Evolutionary conservation across 2,329 filamentous ascomycete species (phyloP).

Genomic region (Calonectria ilicicola): DNA sequence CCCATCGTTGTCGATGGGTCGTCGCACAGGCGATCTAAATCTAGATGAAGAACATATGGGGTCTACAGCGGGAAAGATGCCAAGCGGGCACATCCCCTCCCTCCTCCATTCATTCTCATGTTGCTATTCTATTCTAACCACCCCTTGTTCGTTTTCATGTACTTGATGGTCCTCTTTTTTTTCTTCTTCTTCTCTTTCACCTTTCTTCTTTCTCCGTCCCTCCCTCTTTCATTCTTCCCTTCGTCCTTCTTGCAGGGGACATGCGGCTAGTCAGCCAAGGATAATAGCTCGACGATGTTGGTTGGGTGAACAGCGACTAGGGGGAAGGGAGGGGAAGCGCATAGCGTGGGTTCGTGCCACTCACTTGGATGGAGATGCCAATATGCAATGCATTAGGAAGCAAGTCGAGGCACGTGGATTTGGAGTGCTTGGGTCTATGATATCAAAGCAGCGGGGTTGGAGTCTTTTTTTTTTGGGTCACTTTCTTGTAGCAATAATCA

Average conservation of each 20-base stretch:
- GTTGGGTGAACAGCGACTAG: background rate
- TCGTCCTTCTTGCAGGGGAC: background rate
- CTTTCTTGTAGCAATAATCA: background rate
- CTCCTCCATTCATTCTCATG: no score
- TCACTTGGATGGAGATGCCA: slow-evolving; percentile 3
- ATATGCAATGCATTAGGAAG: slow-evolving; percentile 7
- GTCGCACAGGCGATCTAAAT: slow-evolving; percentile 23
- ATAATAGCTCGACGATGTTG: background rate
- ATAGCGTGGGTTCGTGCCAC: slow-evolving; percentile 10
- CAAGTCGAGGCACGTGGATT: background rate
- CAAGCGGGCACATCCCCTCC: background rate
- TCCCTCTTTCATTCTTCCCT: background rate
- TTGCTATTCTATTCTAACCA: background rate
- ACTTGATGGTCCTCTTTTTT: background rate
- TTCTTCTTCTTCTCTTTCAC: background rate
- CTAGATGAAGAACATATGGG: background rate
- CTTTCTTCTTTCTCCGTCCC: background rate
- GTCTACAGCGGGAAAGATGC: background rate
- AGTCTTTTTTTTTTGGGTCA: background rate
- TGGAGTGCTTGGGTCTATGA: background rate
- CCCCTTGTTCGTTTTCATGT: background rate
- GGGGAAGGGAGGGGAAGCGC: background rate
- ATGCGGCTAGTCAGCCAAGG: background rate
- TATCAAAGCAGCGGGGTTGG: background rate
- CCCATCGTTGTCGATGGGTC: slow-evolving; percentile 37